Evolutionary conservation across 129 eudicot genomes (phyloP).

Genomic region (Lactuca sativa): DNA sequence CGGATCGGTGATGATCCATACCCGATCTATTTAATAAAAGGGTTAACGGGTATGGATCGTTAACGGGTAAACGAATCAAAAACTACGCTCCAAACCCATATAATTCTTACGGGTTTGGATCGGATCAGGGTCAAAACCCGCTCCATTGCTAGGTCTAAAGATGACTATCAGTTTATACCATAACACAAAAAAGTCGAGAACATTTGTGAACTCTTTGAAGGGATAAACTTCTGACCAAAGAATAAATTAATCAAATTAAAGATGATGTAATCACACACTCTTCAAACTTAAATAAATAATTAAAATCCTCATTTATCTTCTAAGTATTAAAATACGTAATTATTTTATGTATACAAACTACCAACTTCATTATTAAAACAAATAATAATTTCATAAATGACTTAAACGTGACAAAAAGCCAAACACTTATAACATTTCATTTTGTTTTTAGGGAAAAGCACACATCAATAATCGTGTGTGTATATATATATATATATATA

Average conservation of each 20-base stretch:
- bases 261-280: constrained; percentile 28
- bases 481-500: too few relatives aligned
- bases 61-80: too few relatives aligned
- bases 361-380: neutral
- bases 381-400: constrained; percentile 7
- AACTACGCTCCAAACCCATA: too few relatives aligned
- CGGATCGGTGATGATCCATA: too few relatives aligned
- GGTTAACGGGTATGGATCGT: too few relatives aligned
- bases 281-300: neutral
- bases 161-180: neutral
- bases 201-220: neutral
- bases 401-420: constrained; percentile 20
- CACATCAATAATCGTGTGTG: neutral
- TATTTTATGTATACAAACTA: constrained; percentile 3
- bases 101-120: too few relatives aligned
- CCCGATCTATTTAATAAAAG: too few relatives aligned
- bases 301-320: constrained; percentile 15
- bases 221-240: constrained; percentile 17
- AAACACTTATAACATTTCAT: neutral
- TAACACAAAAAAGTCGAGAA: neutral
- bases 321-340: neutral
- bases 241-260: neutral
- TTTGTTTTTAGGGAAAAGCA: neutral
- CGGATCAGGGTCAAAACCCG: too few relatives aligned
- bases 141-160: too few relatives aligned